phyloP scores from a whole-genome alignment of 2,329 filamentous ascomycete genomes.

The Paecilomyces niveus region DNA sequence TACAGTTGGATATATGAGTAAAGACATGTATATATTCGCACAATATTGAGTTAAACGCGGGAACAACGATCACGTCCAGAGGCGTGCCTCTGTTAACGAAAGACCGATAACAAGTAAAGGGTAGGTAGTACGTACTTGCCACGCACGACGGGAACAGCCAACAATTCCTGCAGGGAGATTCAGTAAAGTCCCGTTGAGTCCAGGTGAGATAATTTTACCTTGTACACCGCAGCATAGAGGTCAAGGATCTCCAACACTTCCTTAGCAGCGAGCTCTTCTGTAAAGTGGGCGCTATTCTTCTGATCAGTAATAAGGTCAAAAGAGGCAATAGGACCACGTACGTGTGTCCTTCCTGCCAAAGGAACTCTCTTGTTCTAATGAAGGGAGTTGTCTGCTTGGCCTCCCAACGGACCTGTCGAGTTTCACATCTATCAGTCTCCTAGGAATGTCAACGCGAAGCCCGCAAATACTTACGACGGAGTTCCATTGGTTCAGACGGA shows the following conservation, averaged over 20 bases:
- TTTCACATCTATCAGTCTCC: background rate
- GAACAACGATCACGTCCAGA: background rate
- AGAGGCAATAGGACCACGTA: background rate
- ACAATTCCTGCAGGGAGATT: background rate
- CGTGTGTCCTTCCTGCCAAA: background rate
- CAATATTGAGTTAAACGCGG: background rate
- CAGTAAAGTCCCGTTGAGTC: background rate
- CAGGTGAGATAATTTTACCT: background rate
- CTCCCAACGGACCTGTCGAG: background rate
- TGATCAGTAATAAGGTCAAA: background rate
- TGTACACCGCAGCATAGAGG: background rate
- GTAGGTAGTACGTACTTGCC: background rate
- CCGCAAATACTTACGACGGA: background rate
- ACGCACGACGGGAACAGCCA: background rate
- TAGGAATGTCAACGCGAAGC: background rate
- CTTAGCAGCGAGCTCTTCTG: background rate
- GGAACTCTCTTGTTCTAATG: background rate
- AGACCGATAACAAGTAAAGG: background rate
- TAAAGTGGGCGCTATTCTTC: background rate
- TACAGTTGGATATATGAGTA: background rate
- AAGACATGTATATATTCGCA: background rate
- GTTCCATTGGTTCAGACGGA: conserved; percentile 1
- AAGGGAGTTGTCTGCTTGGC: background rate
- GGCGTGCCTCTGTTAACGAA: background rate
- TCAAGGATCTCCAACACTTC: background rate